Percentiles rank a stretch among this genome's conserved stretches.
These are phyloP conservation scores for Xerocomus brunneocitrinus DNA, from an alignment of 768 basidiomycete genomes.

Conservation along the genomic window DNA sequence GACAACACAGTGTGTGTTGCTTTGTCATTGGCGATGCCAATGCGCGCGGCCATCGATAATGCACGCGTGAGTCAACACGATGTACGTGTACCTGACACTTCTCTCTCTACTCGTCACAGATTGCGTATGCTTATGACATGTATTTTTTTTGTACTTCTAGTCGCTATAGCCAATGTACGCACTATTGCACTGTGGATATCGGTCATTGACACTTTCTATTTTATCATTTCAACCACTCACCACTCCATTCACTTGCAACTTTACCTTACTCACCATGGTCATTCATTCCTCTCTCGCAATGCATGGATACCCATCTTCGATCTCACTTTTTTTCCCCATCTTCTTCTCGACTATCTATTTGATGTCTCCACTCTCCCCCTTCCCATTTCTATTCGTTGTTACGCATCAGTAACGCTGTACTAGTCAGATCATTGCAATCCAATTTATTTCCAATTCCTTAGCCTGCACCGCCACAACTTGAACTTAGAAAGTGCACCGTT, in stretches of 20 bases:
- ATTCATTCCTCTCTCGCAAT: background rate
- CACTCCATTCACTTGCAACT: background rate
- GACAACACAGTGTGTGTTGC: background rate
- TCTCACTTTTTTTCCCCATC: background rate
- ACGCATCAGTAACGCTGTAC: too few species aligned
- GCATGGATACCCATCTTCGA: background rate
- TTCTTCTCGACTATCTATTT: background rate
- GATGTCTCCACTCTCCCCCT: background rate
- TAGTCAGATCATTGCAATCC: too few species aligned
- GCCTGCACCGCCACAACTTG: too few species aligned
- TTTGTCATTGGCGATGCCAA: background rate
- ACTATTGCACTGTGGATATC: conserved; percentile 7
- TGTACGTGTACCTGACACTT: background rate
- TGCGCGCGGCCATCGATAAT: background rate
- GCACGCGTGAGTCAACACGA: background rate
- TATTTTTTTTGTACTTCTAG: conserved; percentile 16
- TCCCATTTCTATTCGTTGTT: background rate
- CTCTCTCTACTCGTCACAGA: background rate
- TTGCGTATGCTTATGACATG: conserved; percentile 13
- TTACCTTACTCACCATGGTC: background rate
- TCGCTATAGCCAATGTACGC: conserved; percentile 1
- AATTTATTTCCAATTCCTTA: too few species aligned
- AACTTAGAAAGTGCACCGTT: too few species aligned
- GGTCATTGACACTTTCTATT: background rate
- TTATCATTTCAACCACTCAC: background rate